Evolutionary conservation across 2,329 filamentous ascomycete species (phyloP).

Genomic region (Colletotrichum agaves): DNA sequence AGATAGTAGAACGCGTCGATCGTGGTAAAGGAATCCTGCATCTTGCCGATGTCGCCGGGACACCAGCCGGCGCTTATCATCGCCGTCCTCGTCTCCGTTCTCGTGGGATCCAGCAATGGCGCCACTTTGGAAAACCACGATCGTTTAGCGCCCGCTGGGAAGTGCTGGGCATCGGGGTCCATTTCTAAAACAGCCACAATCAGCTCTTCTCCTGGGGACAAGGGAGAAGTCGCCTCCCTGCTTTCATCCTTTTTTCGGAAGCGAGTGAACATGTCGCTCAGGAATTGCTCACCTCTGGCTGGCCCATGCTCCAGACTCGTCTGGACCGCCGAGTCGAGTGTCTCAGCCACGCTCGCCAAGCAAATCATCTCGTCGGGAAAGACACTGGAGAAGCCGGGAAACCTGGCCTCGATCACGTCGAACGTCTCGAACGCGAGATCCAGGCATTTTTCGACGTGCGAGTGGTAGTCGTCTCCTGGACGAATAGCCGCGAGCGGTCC

Average conservation of each 20-base stretch:
- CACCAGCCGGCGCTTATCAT: slow-evolving; percentile 21
- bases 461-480: neutral
- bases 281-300: neutral
- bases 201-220: neutral
- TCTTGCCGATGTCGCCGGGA: slow-evolving; percentile 12
- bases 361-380: slow-evolving; percentile 16
- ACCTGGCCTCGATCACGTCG: neutral
- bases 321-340: slow-evolving; percentile 17
- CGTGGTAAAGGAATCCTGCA: neutral
- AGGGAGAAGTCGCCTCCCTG: no score
- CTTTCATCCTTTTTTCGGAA: neutral
- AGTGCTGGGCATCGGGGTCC: neutral
- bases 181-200: neutral
- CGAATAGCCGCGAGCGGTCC: neutral
- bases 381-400: slow-evolving; percentile 1
- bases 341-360: slow-evolving; percentile 21
- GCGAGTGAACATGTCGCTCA: neutral
- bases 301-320: slow-evolving; percentile 15
- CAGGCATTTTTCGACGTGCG: slow-evolving; percentile 2
- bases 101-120: neutral
- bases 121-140: neutral
- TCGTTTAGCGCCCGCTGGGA: slow-evolving; percentile 7
- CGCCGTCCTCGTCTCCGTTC: neutral
- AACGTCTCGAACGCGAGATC: neutral
- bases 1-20: slow-evolving; percentile 20